Base-by-base conservation (phyloP, 2,329 filamentous ascomycete species). In the Talaromyces albobiverticillius region DNA sequence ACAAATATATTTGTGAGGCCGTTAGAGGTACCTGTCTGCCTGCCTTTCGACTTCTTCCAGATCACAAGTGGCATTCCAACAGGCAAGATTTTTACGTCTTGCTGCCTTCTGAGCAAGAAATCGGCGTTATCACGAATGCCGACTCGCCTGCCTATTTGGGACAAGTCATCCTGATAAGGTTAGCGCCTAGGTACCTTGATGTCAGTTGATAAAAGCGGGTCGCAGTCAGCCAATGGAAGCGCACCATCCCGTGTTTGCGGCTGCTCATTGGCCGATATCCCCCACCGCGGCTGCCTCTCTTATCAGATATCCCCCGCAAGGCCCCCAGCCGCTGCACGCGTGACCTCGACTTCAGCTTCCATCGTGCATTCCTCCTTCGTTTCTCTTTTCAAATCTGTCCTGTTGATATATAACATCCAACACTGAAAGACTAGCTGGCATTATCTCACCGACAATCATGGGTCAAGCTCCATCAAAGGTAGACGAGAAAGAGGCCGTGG, bases 391-490 rank as follows among this genome's bases (percentile, higher is more conserved):
- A 23, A 13, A 16, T 20, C 20, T 16, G 3, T 2, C 43, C 23
- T 16, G 18, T 48, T 29, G 22, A 2, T 36, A 8, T 18, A 5
- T 5, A 46, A 16, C 31, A n/a, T 10, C 14, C 29, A 5, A 25
- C 9, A 23, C 10, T 3, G n/a, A 13, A 23, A 22, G n/a, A 22
- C 45, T 16, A 36, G 32, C n/a, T 3, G 32, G 11, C n/a, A 13
- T 36, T 22, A 10, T 13, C 11, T 40, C 18, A 22, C 16, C 36
- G 7, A 26, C 22, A 23, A 46, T 0, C 29, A 55, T 55, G 53
- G 53, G 53, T 18, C 53, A 55, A 29, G 20, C 34, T 43, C 49
- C 48, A 7, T 55, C 53, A 3, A 55, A 43, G n/a, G 25, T 47
- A 14, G 53, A 51, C 43, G 53, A 51, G 26, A 55, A 55, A 16